Base-by-base conservation (phyloP, 2,329 filamentous ascomycete genomes). In the Teratosphaeria pseudoeucalypti region DNA sequence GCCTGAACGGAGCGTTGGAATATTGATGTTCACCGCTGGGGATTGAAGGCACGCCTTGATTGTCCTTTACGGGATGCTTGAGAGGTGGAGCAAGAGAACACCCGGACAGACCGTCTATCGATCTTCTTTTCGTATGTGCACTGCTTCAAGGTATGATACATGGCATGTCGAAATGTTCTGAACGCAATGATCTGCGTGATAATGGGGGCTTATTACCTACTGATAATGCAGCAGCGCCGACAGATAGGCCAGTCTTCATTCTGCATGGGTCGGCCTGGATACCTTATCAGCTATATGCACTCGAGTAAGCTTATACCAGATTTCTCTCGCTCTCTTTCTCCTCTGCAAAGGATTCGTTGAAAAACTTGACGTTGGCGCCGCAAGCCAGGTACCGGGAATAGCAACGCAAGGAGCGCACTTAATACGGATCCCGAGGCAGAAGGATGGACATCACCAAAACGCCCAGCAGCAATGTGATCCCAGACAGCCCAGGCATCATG, bases 1-100 rank as follows among this genome's bases (percentile, higher is more conserved):
- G 71, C 62, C 72, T 74, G 75, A 77, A 78, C 75, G 75, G 75
- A 77, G 75, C 75, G 76, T 75, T 77, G 75, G 75, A 64, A 77
- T 64, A 77, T 63, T 62, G 64, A 73, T 64, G 32, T 39, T 43
- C 56, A 61, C 47, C 59, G 53, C 63, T 63, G 68, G 67, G 70
- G 68, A 71, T 63, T 68, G 71, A 74, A 73, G 70, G 71, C 71
- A 63, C 66, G 68, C 63, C 63, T 61, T 64, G 58, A 65, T 59
- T 58, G 62, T 66, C 66, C 70, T 27, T 29, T 29, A 23, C 27
- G 26, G 39, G n/a, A n/a, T 52, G 27, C 26, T 43, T 43, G 55
- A 56, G 55, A 56, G 23, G 55, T 16, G 56, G 47, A 60, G 71
- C 71, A 73, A 73, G 71, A 74, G 71, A 74, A 73, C 69, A 73